phyloP scores from a whole-genome alignment of 305 asterid genomes.

The Solanum hybrid region DNA sequence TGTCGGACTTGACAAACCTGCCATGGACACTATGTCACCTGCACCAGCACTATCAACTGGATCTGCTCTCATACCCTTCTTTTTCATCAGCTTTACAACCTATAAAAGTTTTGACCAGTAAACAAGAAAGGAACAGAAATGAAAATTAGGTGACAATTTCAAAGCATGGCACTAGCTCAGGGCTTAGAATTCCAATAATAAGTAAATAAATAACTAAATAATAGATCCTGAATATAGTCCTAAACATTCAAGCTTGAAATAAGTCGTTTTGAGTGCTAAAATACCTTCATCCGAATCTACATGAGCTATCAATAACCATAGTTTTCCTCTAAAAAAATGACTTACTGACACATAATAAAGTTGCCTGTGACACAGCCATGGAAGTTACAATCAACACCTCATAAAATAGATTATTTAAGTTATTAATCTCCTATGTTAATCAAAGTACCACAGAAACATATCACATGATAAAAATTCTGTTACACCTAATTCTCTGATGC shows the following conservation, averaged over 20 bases:
- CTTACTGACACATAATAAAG: not conserved
- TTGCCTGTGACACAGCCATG: not conserved
- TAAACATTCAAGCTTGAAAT: not conserved
- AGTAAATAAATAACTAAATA: not conserved
- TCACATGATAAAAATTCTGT: not conserved
- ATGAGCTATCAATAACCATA: not conserved
- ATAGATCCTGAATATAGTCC: not conserved
- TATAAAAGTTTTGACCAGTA: constrained; percentile 12
- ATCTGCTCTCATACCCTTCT: constrained; percentile 69
- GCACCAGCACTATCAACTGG: constrained; percentile 90
- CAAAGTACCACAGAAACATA: not conserved
- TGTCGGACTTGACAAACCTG: constrained; percentile 77
- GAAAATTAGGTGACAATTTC: not conserved
- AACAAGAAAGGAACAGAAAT: not conserved
- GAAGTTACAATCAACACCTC: not conserved
- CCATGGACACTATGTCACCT: constrained; percentile 95
- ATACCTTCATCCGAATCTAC: not conserved
- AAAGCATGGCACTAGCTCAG: not conserved
- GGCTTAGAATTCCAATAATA: not conserved
- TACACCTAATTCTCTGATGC: not conserved
- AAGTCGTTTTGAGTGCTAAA: not conserved
- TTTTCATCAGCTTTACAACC: constrained; percentile 94
- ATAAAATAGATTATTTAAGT: not conserved
- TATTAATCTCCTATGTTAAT: not conserved
- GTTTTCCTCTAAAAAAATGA: not conserved